Evolutionary conservation across 768 basidiomycete species (phyloP), one percentile per base, ranked within the genome.

Genomic region (Lentinula raphanica): DNA sequence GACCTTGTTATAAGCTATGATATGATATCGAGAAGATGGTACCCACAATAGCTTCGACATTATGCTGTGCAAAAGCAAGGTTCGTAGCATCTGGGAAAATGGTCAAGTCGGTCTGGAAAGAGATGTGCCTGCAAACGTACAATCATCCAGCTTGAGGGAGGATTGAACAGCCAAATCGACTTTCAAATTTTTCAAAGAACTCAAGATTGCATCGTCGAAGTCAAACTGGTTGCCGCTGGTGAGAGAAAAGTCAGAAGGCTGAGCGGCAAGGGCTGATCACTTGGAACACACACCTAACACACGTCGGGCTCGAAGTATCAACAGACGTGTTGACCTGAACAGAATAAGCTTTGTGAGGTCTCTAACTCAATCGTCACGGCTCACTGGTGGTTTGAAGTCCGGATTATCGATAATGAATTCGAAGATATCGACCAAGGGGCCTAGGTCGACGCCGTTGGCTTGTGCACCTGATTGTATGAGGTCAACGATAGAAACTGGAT

Each of bases 181-280:
- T 65, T 79, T 74, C 38, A 90, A 75, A 57, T 79, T 79, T 32
- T 80, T 76, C 53, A 90, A 66, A 3, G 87, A 75, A n/a, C 79
- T 74, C 56, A 90, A 72, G 59, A 90, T 86, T 28, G 86, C 85
- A 7, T 73, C 78, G 27, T 72, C 67, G 15, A 81, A 77, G 63
- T 87, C 79, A 59, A 87, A 87, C 63, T 90, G 87, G 5, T 81
- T 71, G 13, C 87, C 87, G 65, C 87, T 87, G 58, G 25, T 38
- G 13, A 59, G 54, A 38, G 25, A n/a, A n/a, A n/a, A 49, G 39
- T 58, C 55, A 65, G 60, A 29, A 61, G 28, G 28, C 0, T 13
- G 38, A 46, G 12, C 17, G 44, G 3, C 35, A 9, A 8, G 17
- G 7, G 13, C 45, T 51, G 6, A 35, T 35, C 32, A 8, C 21